Evolutionary conservation across 2,329 filamentous ascomycete species (phyloP).

Genomic region (Macrophomina tecta): DNA sequence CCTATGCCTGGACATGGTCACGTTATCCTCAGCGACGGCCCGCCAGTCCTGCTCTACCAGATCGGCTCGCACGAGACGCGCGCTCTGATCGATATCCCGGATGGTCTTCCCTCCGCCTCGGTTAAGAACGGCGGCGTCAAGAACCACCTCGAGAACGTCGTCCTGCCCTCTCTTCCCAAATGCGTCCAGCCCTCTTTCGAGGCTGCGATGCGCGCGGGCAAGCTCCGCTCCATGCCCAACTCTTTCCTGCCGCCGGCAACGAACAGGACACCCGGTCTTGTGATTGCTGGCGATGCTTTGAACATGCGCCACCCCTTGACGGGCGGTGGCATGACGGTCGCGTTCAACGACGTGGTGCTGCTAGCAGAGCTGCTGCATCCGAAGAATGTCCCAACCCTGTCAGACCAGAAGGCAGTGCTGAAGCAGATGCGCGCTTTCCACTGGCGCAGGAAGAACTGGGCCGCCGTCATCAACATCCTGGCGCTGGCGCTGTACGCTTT

Average conservation of each 20-base stretch:
- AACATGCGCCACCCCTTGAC: conserved; percentile 99
- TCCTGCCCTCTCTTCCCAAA: conserved; percentile 77
- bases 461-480: conserved; percentile 95
- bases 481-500: conserved; percentile 90
- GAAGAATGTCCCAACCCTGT: conserved; percentile 69
- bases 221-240: conserved; percentile 92
- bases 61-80: conserved; percentile 95
- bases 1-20: conserved; percentile 80
- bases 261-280: conserved; percentile 72
- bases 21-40: conserved; percentile 79
- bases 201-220: conserved; percentile 76
- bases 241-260: conserved; percentile 85
- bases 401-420: conserved; percentile 69
- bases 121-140: conserved; percentile 81
- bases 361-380: conserved; percentile 77
- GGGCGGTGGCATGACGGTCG: conserved; percentile 97
- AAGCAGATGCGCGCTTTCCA: conserved; percentile 78
- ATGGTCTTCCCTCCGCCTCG: conserved; percentile 74
- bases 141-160: conserved; percentile 78
- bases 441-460: conserved; percentile 82
- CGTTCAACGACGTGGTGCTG: conserved; percentile 87
- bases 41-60: conserved; percentile 91
- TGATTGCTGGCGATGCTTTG: conserved; percentile 90
- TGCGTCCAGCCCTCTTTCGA: conserved; percentile 75
- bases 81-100: conserved; percentile 85